Percentiles rank a stretch among this genome's conserved stretches.
Conservation (phyloP, 2,329 filamentous ascomycete species). For the Colletotrichum shisoi region DNA sequence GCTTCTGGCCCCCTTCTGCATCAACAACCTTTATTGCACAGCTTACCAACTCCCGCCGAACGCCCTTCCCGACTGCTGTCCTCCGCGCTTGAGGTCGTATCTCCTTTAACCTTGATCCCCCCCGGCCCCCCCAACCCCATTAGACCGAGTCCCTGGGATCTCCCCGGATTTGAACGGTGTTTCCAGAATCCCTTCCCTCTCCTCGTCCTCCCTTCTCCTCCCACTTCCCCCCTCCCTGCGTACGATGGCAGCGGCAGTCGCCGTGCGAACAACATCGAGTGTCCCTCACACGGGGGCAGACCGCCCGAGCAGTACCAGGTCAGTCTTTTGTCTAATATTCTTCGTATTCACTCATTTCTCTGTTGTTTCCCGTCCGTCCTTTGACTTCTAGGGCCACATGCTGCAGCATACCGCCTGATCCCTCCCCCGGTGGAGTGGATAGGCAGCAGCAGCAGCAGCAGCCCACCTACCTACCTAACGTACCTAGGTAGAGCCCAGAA, state of each 20-base stretch:
- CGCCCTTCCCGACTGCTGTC: background rate
- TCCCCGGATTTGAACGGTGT: background rate
- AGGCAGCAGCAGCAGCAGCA: background rate
- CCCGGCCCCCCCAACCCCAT: no score
- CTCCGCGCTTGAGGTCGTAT: background rate
- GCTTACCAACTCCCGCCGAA: background rate
- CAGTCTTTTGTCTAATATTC: background rate
- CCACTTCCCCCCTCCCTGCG: background rate
- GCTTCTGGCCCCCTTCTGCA: background rate
- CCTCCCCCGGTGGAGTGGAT: background rate
- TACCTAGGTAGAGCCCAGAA: background rate
- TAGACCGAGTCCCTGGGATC: background rate
- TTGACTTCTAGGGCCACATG: background rate
- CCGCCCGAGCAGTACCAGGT: conserved; percentile 12
- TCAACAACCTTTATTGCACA: background rate
- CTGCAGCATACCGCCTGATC: background rate
- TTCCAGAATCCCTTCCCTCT: background rate
- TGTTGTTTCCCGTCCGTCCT: background rate
- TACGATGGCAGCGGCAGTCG: conserved; percentile 35
- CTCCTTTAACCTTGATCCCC: background rate
- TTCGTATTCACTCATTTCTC: background rate
- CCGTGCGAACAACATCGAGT: conserved; percentile 5
- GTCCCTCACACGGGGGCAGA: background rate
- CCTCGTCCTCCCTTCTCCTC: background rate
- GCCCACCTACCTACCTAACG: background rate